Evolutionary conservation across 2,329 filamentous ascomycete species (phyloP), one percentile per base, ranked within the genome.

Genomic region (Botrytis tulipae): DNA sequence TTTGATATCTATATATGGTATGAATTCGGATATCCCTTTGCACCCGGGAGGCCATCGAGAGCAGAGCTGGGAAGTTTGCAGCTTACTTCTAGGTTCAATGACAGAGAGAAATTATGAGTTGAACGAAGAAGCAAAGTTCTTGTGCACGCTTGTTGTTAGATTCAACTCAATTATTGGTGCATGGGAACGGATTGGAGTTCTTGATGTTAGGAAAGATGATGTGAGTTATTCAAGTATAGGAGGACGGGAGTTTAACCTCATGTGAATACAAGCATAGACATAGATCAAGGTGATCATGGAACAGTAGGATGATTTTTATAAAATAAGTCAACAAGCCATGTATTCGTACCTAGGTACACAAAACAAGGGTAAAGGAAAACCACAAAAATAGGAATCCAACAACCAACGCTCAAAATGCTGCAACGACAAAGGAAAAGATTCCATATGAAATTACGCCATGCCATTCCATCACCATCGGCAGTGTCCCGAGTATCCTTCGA

Each of bases 191-290:
- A 40, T 60, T 44, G 51, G 51, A n/a, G 29, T 44, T 8, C 37
- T 70, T 22, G 51, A 70, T 44, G 32, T 70, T 20, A 70, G 37
- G n/a, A 60, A 70, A 40, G 51, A 46, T n/a, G 29, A 44, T 25
- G 8, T 9, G 3, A 3, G 22, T 20, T 44, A 4, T 70, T 6
- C 16, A 44, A 44, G 10, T 60, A 25, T 35, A 18, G 22, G 14
- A 20, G n/a, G 35, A 32, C 29, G 32, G 22, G 51, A 46, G 8
- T 60, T 35, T 12, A 20, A 29, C 10, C 9, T 70, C 25, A 44
- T 35, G 12, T 70, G 44, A 25, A 35, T 66, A 29, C n/a, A 57
- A 57, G 14, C 6, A 29, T 16, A 29, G 14, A 57, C n/a, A 29
- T 4, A 18, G 3, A 14, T 29, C n/a, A 57, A 57, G 14, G n/a